A percentile compares a stretch with the other conserved stretches of the same genome.
phyloP scores from a whole-genome alignment of 805 yeast species.

The Candida nemodendra region DNA sequence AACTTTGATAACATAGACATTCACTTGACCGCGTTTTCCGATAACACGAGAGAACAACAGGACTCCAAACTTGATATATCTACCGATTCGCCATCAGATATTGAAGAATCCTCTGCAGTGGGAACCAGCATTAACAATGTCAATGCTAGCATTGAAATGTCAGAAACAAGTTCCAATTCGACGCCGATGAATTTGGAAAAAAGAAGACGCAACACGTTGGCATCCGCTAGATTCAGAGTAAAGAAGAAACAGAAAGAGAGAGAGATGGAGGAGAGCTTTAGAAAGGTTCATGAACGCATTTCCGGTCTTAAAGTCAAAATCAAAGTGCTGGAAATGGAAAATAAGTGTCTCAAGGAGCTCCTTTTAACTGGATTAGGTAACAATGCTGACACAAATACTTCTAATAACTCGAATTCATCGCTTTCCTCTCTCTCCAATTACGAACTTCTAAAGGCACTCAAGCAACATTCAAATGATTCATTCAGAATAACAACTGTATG shows the following conservation, averaged over 20 bases:
- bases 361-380: slow-evolving; percentile 14
- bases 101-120: too few relatives aligned
- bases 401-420: neutral
- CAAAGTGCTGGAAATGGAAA: slow-evolving; percentile 60
- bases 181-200: slow-evolving; percentile 36
- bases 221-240: slow-evolving; percentile 61
- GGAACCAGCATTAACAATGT: neutral
- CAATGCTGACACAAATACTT: neutral
- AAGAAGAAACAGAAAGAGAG: slow-evolving; percentile 60
- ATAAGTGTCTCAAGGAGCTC: slow-evolving; percentile 52
- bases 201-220: slow-evolving; percentile 60
- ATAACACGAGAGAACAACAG: neutral
- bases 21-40: neutral
- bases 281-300: slow-evolving; percentile 44
- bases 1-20: neutral
- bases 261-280: slow-evolving; percentile 52
- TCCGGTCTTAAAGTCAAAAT: slow-evolving; percentile 44
- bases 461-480: slow-evolving; percentile 20
- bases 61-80: neutral
- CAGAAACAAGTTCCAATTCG: neutral
- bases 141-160: neutral
- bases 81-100: neutral
- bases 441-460: slow-evolving; percentile 22
- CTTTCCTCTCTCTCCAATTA: slow-evolving; percentile 20
- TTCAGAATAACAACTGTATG: slow-evolving; percentile 25